Percentiles rank a stretch among this genome's conserved stretches.
These are phyloP conservation scores for Vanrija sp. DNA, from an alignment of 1,284 basidiomycete species.

Conservation along the genomic window DNA sequence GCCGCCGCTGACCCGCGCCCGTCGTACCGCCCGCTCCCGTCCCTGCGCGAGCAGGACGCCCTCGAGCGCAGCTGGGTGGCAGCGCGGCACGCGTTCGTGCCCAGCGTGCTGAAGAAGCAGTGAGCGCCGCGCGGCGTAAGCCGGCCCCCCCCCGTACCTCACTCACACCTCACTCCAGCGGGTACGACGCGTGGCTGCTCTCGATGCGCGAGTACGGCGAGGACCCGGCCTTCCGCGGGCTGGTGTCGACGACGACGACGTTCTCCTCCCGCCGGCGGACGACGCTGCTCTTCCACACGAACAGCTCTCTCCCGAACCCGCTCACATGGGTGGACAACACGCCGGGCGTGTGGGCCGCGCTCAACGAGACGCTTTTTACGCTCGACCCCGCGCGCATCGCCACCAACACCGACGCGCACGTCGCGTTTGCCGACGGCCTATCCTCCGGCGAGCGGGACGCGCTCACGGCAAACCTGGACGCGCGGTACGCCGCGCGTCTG, in stretches of 20 bases:
- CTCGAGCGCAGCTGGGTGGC: conserved; percentile 54
- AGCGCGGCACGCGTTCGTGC: conserved; percentile 51
- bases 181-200: conserved; percentile 35
- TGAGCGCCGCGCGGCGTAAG: too few relatives aligned
- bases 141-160: conserved; percentile 30
- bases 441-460: conserved; percentile 54
- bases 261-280: conserved; percentile 56
- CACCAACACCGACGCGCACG: conserved; percentile 53
- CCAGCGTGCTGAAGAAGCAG: conserved; percentile 52
- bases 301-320: conserved; percentile 48
- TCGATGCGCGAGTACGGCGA: conserved; percentile 54
- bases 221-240: conserved; percentile 55
- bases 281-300: conserved; percentile 54
- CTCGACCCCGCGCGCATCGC: conserved; percentile 52
- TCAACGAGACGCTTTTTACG: conserved; percentile 46
- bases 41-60: conserved; percentile 52
- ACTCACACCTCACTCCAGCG: conserved; percentile 4
- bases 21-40: conserved; percentile 50
- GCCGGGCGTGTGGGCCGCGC: conserved; percentile 53
- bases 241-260: conserved; percentile 53
- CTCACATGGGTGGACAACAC: conserved; percentile 57
- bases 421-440: conserved; percentile 56
- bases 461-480: conserved; percentile 49
- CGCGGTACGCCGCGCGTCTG: conserved; percentile 49
- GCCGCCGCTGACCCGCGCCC: too few relatives aligned